Evolutionary conservation across 257 asterid species (phyloP).

Genomic region (Apocynum venetum): DNA sequence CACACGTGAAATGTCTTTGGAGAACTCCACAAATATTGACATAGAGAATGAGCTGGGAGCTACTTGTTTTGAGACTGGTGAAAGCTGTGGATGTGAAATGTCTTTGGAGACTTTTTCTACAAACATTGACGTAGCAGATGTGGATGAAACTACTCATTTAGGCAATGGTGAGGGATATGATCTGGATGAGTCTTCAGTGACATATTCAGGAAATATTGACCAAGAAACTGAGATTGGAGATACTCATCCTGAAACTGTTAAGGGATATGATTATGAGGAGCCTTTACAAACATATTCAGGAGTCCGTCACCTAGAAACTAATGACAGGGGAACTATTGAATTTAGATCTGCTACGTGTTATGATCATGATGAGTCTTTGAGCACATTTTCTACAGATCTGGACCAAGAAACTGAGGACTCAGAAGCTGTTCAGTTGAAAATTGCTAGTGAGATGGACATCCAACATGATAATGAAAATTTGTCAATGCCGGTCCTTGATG

Average conservation of each 20-base stretch:
- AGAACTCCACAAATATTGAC: constrained; percentile 24
- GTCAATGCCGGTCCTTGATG: constrained; percentile 23
- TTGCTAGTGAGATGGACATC: constrained; percentile 23
- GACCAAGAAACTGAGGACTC: constrained; percentile 28
- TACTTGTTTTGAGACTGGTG: background rate
- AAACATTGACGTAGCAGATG: constrained; percentile 2
- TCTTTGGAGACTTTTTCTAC: constrained; percentile 32
- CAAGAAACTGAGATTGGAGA: constrained; percentile 23
- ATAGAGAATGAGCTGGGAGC: constrained; percentile 2
- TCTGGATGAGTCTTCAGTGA: constrained; percentile 27
- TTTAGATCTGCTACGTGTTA: constrained; percentile 11
- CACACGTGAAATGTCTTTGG: constrained; percentile 34
- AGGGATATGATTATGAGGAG: constrained; percentile 28
- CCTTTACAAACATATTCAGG: constrained; percentile 32
- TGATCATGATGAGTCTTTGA: constrained; percentile 30
- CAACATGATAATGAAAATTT: constrained; percentile 26
- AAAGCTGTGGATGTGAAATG: constrained; percentile 35
- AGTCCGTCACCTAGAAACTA: constrained; percentile 29
- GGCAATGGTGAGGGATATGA: constrained; percentile 20
- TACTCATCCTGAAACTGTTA: constrained; percentile 15
- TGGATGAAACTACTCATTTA: constrained; percentile 1
- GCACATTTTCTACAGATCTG: constrained; percentile 31
- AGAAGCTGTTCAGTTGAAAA: constrained; percentile 31
- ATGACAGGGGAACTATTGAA: constrained; percentile 21
- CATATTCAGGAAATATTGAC: constrained; percentile 32